Percentiles rank a stretch among this genome's conserved stretches.
These are phyloP conservation scores for Sanghuangporus weigelae DNA, from an alignment of 1,284 basidiomycete species.

Conservation along the genomic window DNA sequence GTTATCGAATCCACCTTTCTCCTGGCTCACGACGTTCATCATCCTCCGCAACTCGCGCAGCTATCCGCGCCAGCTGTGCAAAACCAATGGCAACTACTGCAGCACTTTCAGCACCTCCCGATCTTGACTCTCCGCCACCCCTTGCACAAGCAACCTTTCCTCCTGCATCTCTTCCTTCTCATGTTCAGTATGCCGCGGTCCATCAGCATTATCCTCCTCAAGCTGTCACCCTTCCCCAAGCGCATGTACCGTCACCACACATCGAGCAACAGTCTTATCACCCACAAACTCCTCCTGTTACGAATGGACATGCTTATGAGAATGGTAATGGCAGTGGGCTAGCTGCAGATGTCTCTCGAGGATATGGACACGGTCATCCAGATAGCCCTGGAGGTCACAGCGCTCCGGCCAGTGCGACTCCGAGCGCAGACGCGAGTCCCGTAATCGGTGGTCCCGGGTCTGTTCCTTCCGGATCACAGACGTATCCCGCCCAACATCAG, in stretches of 20 bases:
- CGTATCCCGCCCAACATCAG: background rate
- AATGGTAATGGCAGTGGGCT: conserved; percentile 1
- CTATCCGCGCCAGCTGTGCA: conserved; percentile 10
- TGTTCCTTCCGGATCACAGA: background rate
- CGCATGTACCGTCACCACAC: background rate
- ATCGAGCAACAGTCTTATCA: background rate
- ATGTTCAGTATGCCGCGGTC: background rate
- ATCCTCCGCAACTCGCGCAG: conserved; percentile 17
- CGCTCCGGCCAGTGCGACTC: background rate
- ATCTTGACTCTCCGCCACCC: conserved; percentile 19
- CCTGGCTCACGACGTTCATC: conserved; percentile 18
- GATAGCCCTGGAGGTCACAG: conserved; percentile 6
- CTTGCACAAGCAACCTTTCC: conserved; percentile 15
- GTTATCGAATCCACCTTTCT: conserved; percentile 19
- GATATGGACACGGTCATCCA: background rate
- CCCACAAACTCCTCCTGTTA: background rate
- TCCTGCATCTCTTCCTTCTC: background rate
- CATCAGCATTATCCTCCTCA: background rate
- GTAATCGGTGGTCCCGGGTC: background rate
- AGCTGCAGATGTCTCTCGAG: background rate
- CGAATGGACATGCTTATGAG: background rate
- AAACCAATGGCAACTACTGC: background rate
- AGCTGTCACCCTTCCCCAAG: background rate
- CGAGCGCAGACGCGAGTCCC: conserved; percentile 7
- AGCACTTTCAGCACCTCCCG: background rate